A percentile compares a stretch with the other conserved stretches of the same genome.
phyloP scores from a whole-genome alignment of 2,329 filamentous ascomycete genomes.

The Diatrype stigma region DNA sequence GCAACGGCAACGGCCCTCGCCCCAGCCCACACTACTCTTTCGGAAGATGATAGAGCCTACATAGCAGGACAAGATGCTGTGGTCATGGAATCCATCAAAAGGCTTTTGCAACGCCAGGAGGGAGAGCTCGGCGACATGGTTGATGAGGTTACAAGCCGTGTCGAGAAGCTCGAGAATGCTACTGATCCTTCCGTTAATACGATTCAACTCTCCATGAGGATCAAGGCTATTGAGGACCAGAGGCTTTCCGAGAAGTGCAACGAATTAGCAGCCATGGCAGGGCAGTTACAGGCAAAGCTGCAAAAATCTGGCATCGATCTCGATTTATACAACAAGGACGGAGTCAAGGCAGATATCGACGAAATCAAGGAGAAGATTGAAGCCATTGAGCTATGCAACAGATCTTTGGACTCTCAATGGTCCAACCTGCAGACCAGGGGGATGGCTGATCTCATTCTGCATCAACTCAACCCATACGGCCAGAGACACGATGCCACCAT shows the following conservation, averaged over 20 bases:
- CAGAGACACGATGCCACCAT: constrained; percentile 5
- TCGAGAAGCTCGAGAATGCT: background rate
- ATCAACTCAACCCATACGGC: constrained; percentile 21
- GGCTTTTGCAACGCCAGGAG: no score
- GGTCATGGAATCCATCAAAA: no score
- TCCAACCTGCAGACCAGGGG: constrained; percentile 43
- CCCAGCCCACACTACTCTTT: background rate
- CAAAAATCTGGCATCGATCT: constrained; percentile 1
- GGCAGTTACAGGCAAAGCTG: constrained; percentile 3
- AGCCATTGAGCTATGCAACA: constrained; percentile 32
- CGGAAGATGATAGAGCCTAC: no score
- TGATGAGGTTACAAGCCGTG: background rate
- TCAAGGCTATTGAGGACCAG: background rate
- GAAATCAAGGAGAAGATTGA: constrained; percentile 26
- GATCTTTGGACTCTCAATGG: constrained; percentile 42
- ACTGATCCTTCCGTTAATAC: no score
- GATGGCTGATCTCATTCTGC: constrained; percentile 37
- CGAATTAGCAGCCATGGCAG: constrained; percentile 1
- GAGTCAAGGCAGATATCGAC: constrained; percentile 22
- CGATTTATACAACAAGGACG: background rate
- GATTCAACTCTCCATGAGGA: no score
- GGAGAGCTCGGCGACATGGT: background rate
- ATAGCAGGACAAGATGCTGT: no score
- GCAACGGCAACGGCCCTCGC: background rate
- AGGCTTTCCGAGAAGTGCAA: background rate